These are phyloP conservation scores for Urostyla sp. DNA, from an alignment of 73 alveolate species.

Conservation along the genomic window DNA sequence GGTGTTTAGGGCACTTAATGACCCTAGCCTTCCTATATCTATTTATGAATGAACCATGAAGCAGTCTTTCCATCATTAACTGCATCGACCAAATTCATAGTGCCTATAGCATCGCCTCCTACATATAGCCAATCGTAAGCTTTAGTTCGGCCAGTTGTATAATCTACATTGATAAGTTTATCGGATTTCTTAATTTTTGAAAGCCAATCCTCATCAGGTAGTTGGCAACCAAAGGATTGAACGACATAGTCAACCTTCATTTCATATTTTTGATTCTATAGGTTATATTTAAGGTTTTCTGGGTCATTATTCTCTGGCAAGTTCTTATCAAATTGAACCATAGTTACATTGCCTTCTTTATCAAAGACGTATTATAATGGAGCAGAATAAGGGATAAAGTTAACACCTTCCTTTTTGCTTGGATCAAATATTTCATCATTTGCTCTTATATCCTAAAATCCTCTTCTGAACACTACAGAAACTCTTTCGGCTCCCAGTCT, in stretches of 20 bases:
- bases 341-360: constrained; percentile 36
- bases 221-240: constrained; percentile 67
- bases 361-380: constrained; percentile 63
- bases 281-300: constrained; percentile 53
- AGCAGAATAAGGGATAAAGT: constrained; percentile 67
- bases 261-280: constrained; percentile 52
- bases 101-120: constrained; percentile 80
- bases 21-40: constrained; percentile 57
- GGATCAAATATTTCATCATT: constrained; percentile 75
- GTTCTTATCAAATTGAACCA: constrained; percentile 72
- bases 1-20: constrained; percentile 48
- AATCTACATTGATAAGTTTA: constrained; percentile 47
- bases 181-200: constrained; percentile 45
- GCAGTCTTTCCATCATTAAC: constrained; percentile 85
- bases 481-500: constrained; percentile 89
- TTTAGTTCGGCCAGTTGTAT: constrained; percentile 46
- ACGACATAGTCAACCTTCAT: constrained; percentile 66
- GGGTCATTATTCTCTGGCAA: constrained; percentile 68
- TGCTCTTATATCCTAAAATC: constrained; percentile 75
- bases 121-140: constrained; percentile 74
- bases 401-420: constrained; percentile 71
- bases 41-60: constrained; percentile 72
- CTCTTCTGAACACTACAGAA: constrained; percentile 84
- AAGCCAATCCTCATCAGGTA: constrained; percentile 67
- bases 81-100: constrained; percentile 74